A percentile compares a stretch with the other conserved stretches of the same genome.
These are phyloP conservation scores for Condylostoma magnum DNA, from an alignment of 169 alveolate species.

Conservation along the genomic window DNA sequence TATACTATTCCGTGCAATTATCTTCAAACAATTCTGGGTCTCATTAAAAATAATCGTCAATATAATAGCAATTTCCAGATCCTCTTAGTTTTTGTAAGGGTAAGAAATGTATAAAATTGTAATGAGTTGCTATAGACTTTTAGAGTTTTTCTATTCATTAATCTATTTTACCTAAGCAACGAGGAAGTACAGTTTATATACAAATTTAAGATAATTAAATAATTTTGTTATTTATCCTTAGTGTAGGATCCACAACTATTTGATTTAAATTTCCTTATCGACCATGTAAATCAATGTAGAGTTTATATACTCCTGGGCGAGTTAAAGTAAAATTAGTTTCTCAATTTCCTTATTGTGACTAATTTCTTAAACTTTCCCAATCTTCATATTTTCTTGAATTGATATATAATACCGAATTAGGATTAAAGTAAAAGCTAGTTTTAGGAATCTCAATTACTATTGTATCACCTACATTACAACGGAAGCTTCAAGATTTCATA, in stretches of 20 bases:
- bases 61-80: conserved; percentile 67
- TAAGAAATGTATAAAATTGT: conserved; percentile 67
- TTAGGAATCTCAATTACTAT: too few species aligned
- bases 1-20: conserved; percentile 27
- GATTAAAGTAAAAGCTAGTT: too few species aligned
- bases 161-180: conserved; percentile 82
- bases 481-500: too few species aligned
- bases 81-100: conserved; percentile 74
- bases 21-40: conserved; percentile 46
- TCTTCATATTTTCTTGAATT: too few species aligned
- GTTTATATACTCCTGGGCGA: too few species aligned
- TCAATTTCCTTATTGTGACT: too few species aligned
- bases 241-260: conserved; percentile 14
- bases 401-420: too few species aligned
- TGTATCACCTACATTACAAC: too few species aligned
- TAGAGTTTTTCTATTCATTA: conserved; percentile 72
- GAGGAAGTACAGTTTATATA: conserved; percentile 83
- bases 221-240: not conserved
- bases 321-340: too few species aligned
- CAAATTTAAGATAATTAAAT: conserved; percentile 18
- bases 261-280: too few species aligned
- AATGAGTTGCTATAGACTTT: conserved; percentile 71
- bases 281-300: too few species aligned
- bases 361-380: too few species aligned
- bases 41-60: conserved; percentile 59